Evolutionary conservation across 2,329 filamentous ascomycete genomes (phyloP), one percentile per base, ranked within the genome.

Genomic region (Bipolaris oryzae): DNA sequence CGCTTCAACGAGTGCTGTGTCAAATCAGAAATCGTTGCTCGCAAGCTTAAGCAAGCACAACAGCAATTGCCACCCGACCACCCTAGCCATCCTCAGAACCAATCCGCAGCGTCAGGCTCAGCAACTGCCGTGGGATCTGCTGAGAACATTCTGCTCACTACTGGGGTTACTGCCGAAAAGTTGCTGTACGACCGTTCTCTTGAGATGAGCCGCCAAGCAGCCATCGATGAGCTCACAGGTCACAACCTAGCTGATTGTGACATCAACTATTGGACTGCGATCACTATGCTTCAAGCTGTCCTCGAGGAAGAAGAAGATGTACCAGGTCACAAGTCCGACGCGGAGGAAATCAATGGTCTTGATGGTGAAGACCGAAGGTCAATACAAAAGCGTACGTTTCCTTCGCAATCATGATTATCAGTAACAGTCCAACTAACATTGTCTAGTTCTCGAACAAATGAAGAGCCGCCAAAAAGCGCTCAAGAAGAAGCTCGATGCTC

Each of bases 1-100:
- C 90, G 94, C 5, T 99, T 99, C 82, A 99, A 99, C 72, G 95
- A 98, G 74, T 95, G 96, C 37, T 80, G 98, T 58, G 93, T 97
- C 77, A 99, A 99, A 79, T 93, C 93, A 0, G 94, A 98, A 71
- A 85, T 97, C 62, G 92, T 96, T n/a, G 90, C 92, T 44, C 82
- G 93, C 44, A 96, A 93, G 74, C 83, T 99, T 46, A 82, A 92
- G 42, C 91, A 96, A 60, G 92, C 90, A 4, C 95, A 99, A 75
- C 89, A 87, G 73, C 85, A 88, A 66, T 82, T 99, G 4, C 93
- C 95, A 0, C 82, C 87, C 45, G 90, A 95, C 66, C 94, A 99
- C 67, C 89, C 92, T 0, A 89, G 87, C 65, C 92, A 98, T 70
- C 93, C 93, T 0, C 87, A 81, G 68, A 96, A 96, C 67, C 88